phyloP scores from a whole-genome alignment of 306 rosid species.

The Myrica gale region DNA sequence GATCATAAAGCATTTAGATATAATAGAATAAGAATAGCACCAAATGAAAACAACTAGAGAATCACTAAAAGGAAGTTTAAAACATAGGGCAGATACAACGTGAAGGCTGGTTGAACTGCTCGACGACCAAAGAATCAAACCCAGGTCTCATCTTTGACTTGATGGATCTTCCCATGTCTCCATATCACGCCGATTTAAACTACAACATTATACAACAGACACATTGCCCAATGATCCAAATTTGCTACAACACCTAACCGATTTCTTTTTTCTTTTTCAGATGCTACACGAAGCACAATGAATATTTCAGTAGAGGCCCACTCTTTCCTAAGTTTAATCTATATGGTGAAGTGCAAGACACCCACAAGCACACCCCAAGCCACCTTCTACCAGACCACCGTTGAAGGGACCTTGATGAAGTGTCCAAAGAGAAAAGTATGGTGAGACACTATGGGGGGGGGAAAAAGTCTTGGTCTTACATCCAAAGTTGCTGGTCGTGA shows the following conservation, averaged over 20 bases:
- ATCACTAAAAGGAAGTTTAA: constrained; percentile 6
- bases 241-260: neutral
- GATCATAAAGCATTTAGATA: neutral
- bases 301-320: neutral
- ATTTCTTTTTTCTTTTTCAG: neutral
- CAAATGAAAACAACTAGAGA: constrained; percentile 11
- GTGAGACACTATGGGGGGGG: neutral
- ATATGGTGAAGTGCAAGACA: neutral
- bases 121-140: constrained; percentile 1
- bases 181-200: neutral
- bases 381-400: neutral
- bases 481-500: neutral
- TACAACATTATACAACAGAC: neutral
- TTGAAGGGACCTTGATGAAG: neutral
- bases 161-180: constrained; percentile 1
- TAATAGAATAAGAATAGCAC: neutral
- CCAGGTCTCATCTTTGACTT: constrained; percentile 1
- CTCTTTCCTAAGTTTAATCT: neutral
- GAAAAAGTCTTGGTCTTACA: neutral
- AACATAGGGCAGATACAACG: neutral
- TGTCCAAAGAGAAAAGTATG: neutral
- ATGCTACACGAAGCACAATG: neutral
- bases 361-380: neutral
- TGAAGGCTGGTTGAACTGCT: neutral
- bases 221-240: neutral